phyloP scores from a whole-genome alignment of 2,329 filamentous ascomycete genomes.

The Paecilomyces formosus region DNA sequence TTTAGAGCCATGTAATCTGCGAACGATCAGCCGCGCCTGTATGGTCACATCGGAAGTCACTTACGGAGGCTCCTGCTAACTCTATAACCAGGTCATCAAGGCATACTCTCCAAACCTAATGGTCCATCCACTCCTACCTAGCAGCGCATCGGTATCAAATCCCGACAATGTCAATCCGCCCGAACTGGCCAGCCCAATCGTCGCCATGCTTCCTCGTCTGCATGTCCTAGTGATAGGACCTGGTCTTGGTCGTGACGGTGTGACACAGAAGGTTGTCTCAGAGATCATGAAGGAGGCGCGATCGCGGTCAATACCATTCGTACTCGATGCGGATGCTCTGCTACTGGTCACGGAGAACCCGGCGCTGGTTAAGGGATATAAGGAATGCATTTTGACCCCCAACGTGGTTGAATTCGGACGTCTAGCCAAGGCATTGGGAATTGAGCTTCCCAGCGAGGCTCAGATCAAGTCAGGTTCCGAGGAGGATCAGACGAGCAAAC shows the following conservation, averaged over 20 bases:
- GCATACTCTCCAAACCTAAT: conserved; percentile 97
- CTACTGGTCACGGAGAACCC: conserved; percentile 69
- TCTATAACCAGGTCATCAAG: conserved; percentile 66
- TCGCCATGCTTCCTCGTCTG: conserved; percentile 74
- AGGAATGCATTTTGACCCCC: conserved; percentile 79
- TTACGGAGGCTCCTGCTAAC: not conserved
- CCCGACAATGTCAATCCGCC: conserved; percentile 45
- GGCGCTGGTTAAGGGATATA: conserved; percentile 71
- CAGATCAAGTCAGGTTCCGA: conserved; percentile 29
- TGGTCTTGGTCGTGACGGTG: conserved; percentile 76
- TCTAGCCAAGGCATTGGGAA: conserved; percentile 65
- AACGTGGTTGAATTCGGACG: conserved; percentile 90
- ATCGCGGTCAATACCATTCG: conserved; percentile 63
- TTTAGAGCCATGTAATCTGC: conserved; percentile 77
- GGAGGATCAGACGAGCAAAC: conserved; percentile 39
- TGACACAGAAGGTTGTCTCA: conserved; percentile 83
- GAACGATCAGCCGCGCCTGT: conserved; percentile 70
- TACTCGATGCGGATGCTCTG: conserved; percentile 87
- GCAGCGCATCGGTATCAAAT: conserved; percentile 48
- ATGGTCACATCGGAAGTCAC: conserved; percentile 10
- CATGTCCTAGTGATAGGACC: conserved; percentile 92
- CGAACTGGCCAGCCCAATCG: conserved; percentile 61
- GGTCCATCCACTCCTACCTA: conserved; percentile 94
- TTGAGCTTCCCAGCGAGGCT: conserved; percentile 47
- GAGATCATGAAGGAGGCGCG: conserved; percentile 72